These are phyloP conservation scores for Eucalyptus regnans DNA, from an alignment of 345 rosid genomes.

Conservation along the genomic window DNA sequence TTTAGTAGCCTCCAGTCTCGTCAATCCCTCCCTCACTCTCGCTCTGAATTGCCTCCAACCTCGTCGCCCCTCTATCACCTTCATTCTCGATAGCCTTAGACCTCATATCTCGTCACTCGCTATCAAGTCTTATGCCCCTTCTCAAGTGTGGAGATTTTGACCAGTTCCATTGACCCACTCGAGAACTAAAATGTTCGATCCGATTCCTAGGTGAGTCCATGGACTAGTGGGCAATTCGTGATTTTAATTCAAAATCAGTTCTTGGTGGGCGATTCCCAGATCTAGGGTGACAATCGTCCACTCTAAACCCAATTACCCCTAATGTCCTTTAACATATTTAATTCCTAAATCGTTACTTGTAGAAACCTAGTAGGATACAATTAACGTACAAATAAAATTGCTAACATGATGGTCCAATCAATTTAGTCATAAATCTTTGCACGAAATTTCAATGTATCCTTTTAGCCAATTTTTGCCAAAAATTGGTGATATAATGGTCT, in stretches of 20 bases:
- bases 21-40: not conserved
- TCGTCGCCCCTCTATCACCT: not conserved
- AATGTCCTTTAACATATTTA: not conserved
- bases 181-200: fast-evolving
- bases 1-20: not conserved
- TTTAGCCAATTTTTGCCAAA: not conserved
- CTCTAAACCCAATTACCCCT: too few species aligned
- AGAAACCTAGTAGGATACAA: not conserved
- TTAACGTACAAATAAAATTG: not conserved
- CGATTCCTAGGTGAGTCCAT: fast-evolving
- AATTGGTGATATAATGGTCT: not conserved
- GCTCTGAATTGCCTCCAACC: fast-evolving
- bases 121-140: not conserved
- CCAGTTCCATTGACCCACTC: fast-evolving
- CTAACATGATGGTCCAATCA: fast-evolving
- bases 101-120: fast-evolving
- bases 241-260: too few species aligned
- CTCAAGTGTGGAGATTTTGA: not conserved
- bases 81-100: fast-evolving
- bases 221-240: not conserved
- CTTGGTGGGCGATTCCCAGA: fast-evolving
- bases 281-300: not conserved
- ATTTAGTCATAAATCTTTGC: not conserved
- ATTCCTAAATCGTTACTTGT: not conserved
- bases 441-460: not conserved